Conservation (phyloP, 2,329 filamentous ascomycete genomes). For the Orbilia javanica region DNA sequence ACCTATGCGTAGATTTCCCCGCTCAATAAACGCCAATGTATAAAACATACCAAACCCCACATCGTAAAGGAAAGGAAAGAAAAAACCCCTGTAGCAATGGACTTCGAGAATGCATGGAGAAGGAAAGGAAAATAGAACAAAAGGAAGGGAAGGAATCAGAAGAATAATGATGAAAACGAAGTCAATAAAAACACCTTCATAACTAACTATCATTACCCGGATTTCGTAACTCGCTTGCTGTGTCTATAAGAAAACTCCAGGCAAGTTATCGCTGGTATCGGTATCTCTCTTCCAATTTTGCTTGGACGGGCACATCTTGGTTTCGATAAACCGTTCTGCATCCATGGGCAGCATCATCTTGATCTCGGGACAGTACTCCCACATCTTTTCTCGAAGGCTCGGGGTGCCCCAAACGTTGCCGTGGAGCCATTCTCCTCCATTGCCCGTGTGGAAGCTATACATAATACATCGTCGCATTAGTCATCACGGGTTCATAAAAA, state of each 20-base stretch:
- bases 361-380: slow-evolving; percentile 72
- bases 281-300: slow-evolving; percentile 67
- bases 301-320: slow-evolving; percentile 69
- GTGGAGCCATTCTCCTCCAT: slow-evolving; percentile 68
- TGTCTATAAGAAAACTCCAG: slow-evolving; percentile 11
- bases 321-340: slow-evolving; percentile 65
- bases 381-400: slow-evolving; percentile 69
- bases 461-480: background rate
- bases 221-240: background rate
- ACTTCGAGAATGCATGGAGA: background rate
- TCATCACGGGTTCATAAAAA: background rate
- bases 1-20: background rate
- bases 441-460: slow-evolving; percentile 63
- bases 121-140: background rate
- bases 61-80: background rate
- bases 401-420: slow-evolving; percentile 69
- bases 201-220: background rate
- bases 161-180: too few species aligned
- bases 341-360: slow-evolving; percentile 73
- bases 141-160: too few species aligned
- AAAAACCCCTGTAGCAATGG: background rate
- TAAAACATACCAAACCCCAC: background rate
- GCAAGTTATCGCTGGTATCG: slow-evolving; percentile 29
- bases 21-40: slow-evolving; percentile 7
- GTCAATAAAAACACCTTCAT: background rate